Conservation (phyloP, 805 yeast species). For the Candida lessepsii region DNA sequence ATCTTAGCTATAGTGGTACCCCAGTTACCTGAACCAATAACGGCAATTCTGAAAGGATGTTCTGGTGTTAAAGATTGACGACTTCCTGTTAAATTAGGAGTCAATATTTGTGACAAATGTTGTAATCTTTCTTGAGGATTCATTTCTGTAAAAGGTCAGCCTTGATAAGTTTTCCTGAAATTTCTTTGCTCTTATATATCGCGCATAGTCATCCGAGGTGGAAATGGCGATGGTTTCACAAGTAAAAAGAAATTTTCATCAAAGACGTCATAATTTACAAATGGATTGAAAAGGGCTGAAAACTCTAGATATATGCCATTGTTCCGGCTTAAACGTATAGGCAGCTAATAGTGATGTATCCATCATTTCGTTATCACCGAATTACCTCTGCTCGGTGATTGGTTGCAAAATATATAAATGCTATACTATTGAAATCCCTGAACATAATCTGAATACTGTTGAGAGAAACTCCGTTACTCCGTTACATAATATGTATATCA, state of each 20-base stretch:
- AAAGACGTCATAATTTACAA: conserved; percentile 1
- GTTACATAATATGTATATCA: too few relatives aligned
- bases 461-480: too few relatives aligned
- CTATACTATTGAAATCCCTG: too few relatives aligned
- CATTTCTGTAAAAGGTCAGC: background rate
- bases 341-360: too few relatives aligned
- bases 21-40: conserved; percentile 49
- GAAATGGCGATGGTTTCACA: conserved; percentile 3
- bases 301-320: too few relatives aligned
- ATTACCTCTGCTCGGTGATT: background rate
- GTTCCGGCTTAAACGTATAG: too few relatives aligned
- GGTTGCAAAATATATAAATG: too few relatives aligned
- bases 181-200: conserved; percentile 5
- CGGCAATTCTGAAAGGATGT: conserved; percentile 35
- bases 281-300: too few relatives aligned
- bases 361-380: background rate
- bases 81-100: conserved; percentile 18
- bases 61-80: conserved; percentile 19
- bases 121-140: conserved; percentile 23
- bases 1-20: conserved; percentile 48
- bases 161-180: background rate
- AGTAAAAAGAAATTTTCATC: background rate
- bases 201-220: conserved; percentile 1
- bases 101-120: conserved; percentile 28
- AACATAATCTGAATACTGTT: too few relatives aligned